Conservation (phyloP, 306 rosid genomes). For the Cucurbita maxima region DNA sequence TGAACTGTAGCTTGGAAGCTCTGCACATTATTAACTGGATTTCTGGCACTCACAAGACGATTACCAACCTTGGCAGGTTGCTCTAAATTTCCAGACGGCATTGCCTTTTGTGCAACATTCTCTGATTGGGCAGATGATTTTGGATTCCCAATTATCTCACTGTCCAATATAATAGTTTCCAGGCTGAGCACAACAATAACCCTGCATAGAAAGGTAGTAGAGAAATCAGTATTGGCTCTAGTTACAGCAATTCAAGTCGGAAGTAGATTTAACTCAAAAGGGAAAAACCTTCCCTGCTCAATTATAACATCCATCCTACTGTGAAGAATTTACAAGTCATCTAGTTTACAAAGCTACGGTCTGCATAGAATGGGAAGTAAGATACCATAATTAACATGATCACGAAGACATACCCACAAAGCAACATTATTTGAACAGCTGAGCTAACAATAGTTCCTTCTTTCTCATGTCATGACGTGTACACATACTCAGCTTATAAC, state of each 20-base stretch:
- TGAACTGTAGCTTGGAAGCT: slow-evolving; percentile 66
- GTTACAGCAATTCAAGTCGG: not conserved
- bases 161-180: slow-evolving; percentile 67
- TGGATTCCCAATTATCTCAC: slow-evolving; percentile 70
- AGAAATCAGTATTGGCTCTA: not conserved
- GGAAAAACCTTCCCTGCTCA: not conserved
- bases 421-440: not conserved
- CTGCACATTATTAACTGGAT: slow-evolving; percentile 22
- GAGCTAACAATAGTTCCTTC: not conserved
- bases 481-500: not conserved
- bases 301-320: not conserved
- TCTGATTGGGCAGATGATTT: slow-evolving; percentile 27
- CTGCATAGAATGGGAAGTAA: not conserved
- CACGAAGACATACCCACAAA: not conserved
- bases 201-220: slow-evolving; percentile 27
- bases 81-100: slow-evolving; percentile 15
- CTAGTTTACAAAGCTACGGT: not conserved
- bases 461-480: not conserved
- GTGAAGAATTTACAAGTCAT: not conserved
- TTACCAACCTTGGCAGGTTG: slow-evolving; percentile 22
- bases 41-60: slow-evolving; percentile 18
- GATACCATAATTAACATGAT: not conserved
- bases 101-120: slow-evolving; percentile 21
- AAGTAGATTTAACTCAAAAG: not conserved
- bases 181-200: slow-evolving; percentile 64